phyloP scores from a whole-genome alignment of 768 basidiomycete genomes.

The Suillus weaverae region DNA sequence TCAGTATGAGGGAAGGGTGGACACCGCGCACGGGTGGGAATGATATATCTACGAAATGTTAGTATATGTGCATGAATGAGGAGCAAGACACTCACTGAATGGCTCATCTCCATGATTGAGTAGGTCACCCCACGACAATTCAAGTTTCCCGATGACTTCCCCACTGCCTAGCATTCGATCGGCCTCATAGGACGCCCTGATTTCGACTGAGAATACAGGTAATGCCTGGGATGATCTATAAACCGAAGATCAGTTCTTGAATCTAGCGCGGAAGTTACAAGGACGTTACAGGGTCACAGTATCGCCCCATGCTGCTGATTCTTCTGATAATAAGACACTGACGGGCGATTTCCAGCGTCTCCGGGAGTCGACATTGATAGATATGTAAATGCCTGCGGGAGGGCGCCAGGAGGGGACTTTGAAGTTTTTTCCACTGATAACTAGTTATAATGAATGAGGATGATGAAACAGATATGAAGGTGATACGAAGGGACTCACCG shows the following conservation, averaged over 20 bases:
- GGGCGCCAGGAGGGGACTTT: too few species aligned
- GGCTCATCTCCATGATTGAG: not conserved
- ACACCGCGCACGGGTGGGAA: not conserved
- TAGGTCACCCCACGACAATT: not conserved
- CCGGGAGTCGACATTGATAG: too few species aligned
- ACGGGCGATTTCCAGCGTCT: too few species aligned
- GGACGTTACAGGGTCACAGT: too few species aligned
- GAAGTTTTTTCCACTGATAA: too few species aligned
- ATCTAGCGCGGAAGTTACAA: too few species aligned
- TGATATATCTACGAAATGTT: not conserved
- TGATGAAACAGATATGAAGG: too few species aligned
- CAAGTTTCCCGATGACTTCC: not conserved
- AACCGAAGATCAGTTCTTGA: not conserved
- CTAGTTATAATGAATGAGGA: too few species aligned
- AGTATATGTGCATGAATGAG: not conserved
- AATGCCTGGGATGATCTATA: not conserved
- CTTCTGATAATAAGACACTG: too few species aligned
- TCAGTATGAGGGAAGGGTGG: not conserved
- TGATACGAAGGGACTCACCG: too few species aligned
- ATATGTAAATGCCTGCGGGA: too few species aligned
- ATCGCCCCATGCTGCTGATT: too few species aligned
- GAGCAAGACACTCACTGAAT: not conserved
- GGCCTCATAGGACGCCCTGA: not conserved
- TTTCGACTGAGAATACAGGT: not conserved
- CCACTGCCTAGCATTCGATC: not conserved